Conservation (phyloP, 2,329 filamentous ascomycete species). For the Paecilomyces dactylethromorphus region DNA sequence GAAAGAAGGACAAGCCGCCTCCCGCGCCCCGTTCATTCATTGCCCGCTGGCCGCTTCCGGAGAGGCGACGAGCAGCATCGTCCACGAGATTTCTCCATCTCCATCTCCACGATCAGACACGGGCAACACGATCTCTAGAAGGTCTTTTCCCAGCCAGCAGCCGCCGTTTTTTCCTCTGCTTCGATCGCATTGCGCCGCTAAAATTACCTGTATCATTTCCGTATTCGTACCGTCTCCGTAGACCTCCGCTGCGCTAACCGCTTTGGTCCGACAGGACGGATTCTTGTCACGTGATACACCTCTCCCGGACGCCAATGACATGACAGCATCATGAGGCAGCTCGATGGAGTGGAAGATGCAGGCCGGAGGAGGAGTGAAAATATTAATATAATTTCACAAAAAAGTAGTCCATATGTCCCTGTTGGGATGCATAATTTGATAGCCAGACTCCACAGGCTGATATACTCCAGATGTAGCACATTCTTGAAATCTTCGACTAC, state of each 20-base stretch:
- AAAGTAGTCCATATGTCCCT: no score
- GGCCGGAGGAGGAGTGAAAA: no score
- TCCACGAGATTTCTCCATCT: not conserved
- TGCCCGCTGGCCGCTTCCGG: not conserved
- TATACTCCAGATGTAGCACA: no score
- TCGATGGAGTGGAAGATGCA: no score
- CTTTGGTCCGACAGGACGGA: not conserved
- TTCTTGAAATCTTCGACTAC: no score
- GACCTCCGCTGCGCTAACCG: constrained; percentile 1
- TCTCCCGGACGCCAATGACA: not conserved
- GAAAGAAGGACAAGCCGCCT: not conserved
- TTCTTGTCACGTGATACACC: constrained; percentile 5
- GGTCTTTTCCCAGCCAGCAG: not conserved
- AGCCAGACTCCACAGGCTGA: no score
- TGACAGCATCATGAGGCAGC: not conserved
- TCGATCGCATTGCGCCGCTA: not conserved
- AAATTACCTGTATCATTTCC: not conserved
- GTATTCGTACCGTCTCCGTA: constrained; percentile 5
- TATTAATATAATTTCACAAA: no score
- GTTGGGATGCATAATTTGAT: no score
- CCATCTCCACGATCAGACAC: not conserved
- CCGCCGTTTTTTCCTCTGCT: not conserved
- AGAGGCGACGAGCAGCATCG: not conserved
- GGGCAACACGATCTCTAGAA: not conserved
- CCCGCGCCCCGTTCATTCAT: not conserved